Percentiles rank a stretch among this genome's conserved stretches.
Evolutionary conservation across 2,329 filamentous ascomycete species (phyloP).

Genomic region (Aspergillus arachidicola): DNA sequence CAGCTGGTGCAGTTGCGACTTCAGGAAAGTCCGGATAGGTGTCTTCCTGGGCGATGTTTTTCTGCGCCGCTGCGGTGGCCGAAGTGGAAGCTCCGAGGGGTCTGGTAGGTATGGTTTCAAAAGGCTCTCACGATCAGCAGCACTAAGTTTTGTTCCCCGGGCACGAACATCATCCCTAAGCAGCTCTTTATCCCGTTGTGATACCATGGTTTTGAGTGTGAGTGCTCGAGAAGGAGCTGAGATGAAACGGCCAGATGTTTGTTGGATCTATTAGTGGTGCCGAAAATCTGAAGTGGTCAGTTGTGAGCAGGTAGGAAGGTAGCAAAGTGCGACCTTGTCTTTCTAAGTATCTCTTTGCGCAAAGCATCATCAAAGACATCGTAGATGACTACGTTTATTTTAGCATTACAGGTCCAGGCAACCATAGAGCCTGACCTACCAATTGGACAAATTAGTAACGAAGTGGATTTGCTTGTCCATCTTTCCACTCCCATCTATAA

Average conservation of each 20-base stretch:
- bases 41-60: slow-evolving; percentile 33
- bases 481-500: too few relatives aligned
- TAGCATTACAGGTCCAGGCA: background rate
- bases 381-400: background rate
- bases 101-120: slow-evolving; percentile 57
- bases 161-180: slow-evolving; percentile 44
- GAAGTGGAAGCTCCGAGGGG: slow-evolving; percentile 34
- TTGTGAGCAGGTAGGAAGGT: background rate
- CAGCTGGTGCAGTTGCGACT: slow-evolving; percentile 47
- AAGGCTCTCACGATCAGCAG: slow-evolving; percentile 54
- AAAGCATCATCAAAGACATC: background rate
- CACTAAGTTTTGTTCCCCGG: slow-evolving; percentile 44
- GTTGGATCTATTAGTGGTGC: background rate
- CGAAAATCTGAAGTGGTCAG: background rate
- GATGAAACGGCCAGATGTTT: background rate
- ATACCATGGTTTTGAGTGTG: slow-evolving; percentile 32
- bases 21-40: slow-evolving; percentile 49
- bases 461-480: background rate
- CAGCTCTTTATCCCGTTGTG: slow-evolving; percentile 34
- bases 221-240: background rate
- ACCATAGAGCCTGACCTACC: background rate
- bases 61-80: slow-evolving; percentile 27
- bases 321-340: background rate
- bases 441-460: background rate
- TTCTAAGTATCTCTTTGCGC: background rate